Base-by-base conservation (phyloP, 768 basidiomycete genomes). In the Termitomyces bulborhizus region DNA sequence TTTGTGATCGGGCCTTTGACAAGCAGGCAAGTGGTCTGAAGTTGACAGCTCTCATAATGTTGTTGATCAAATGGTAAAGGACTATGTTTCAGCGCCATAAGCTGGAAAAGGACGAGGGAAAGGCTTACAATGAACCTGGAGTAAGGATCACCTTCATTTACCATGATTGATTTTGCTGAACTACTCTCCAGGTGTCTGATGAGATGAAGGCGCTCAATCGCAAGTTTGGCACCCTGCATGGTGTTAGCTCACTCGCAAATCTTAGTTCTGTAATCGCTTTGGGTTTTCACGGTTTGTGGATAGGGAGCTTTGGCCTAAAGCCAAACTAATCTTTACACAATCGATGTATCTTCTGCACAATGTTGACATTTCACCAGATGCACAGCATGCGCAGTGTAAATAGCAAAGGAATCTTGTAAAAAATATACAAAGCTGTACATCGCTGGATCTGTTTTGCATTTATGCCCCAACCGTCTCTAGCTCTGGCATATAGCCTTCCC, bases 401-500 rank as follows among this genome's bases (percentile, higher is more conserved):
- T 57, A 57, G 59, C 53, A 62, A 59, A 57, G 42, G 52, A 46
- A 63, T 54, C 31, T 37, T 34, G 51, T 49, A 58, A 60, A 54
- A 70, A 65, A 70, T 71, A 68, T 71, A 73, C 66, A 69, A 57
- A 56, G 55, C 58, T 51, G 55, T 55, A 60, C 62, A 60, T 51
- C 31, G 46, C 46, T 52, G 40, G 41, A 50, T 50, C 37, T 57
- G 53, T 53, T 63, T 56, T 58, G 55, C 59, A 48, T 82, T 34
- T 71, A 91, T 72, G 89, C 89, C 41, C 89, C 88, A 54, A 90
- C 83, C 49, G 82, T 78, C 65, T 90, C 88, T 73, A 86, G 77
- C 56, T 82, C 78, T 47, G 92, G 90, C 70, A 93, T 70, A 69
- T 88, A 92, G 43, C 93, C 93, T 65, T 94, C 92, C 64, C 83